Evolutionary conservation across 495 filamentous ascomycete genomes (phyloP), one percentile per base, ranked within the genome.

Genomic region (Thozetella sp.): DNA sequence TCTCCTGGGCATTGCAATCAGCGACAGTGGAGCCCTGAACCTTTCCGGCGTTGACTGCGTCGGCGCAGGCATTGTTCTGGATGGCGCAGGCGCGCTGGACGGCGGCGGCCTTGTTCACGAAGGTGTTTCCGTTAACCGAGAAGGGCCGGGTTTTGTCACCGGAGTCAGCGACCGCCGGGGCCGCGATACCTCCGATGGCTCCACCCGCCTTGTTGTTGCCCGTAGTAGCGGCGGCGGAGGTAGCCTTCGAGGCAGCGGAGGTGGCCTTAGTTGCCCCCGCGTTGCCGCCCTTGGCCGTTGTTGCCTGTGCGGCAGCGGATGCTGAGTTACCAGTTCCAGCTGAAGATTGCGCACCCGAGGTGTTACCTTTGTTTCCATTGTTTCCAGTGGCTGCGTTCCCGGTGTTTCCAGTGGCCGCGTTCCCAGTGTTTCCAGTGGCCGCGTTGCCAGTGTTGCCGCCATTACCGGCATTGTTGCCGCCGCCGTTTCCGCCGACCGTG

Each of bases 61-160:
- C 62, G 54, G 74, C 72, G 66, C 80, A 83, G n/a, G 61, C 67
- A 63, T 83, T 83, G 63, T 80, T 77, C 73, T 83, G 80, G 54
- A 82, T 78, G 60, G 76, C 67, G 50, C 67, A 72, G 25, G 73
- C 72, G 37, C 75, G 70, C 67, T 77, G 72, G 34, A 68, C 65
- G 43, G 80, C 80, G 20, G 75, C 74, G 40, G 58, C 64, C 63
- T 69, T 56, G 60, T 71, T 73, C 45, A 73, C 70, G 56, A 85
- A 84, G 10, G 82, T 82, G 68, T 76, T 72, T 30, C 79, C 82
- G 65, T 76, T 76, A 43, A 86, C 82, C 25, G 54, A 23, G 70
- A 86, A 84, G 50, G 81, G 79, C 34, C 81, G 67, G 6, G 57
- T 70, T 1, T 66, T 61, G 55, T 81, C 69, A 23, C 76, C 72